Conservation (phyloP, 768 basidiomycete genomes). For the Mycena olivaceomarginata region DNA sequence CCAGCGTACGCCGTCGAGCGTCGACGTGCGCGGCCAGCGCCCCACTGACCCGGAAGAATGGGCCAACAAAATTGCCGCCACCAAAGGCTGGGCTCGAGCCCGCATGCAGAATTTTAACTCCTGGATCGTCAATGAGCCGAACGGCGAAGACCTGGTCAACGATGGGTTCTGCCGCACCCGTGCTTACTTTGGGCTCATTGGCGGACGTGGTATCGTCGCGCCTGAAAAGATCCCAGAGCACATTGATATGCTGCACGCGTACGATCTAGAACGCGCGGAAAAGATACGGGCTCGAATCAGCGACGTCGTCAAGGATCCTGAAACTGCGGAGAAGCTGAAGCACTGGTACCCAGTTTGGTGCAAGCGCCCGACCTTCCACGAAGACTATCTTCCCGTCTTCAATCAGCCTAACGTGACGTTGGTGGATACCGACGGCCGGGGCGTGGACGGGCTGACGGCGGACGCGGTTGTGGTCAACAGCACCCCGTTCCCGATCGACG, state of each 20-base stretch:
- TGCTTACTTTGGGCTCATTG: conserved; percentile 19
- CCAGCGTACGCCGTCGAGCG: conserved; percentile 43
- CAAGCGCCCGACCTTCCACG: conserved; percentile 46
- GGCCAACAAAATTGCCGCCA: conserved; percentile 23
- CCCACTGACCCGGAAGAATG: conserved; percentile 35
- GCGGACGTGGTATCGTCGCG: conserved; percentile 27
- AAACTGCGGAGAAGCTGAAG: conserved; percentile 38
- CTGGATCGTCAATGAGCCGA: conserved; percentile 9
- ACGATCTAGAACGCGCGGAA: conserved; percentile 22
- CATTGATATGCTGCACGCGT: conserved; percentile 22
- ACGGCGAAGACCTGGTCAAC: conserved; percentile 26
- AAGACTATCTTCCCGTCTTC: conserved; percentile 45
- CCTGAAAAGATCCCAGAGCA: conserved; percentile 24
- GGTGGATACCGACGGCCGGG: conserved; percentile 45
- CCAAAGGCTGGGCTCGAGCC: conserved; percentile 37
- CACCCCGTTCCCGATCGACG: conserved; percentile 27
- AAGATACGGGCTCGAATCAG: conserved; percentile 10
- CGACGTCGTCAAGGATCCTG: conserved; percentile 36
- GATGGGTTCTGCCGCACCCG: conserved; percentile 24
- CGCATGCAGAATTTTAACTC: conserved; percentile 37
- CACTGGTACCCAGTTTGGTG: conserved; percentile 46
- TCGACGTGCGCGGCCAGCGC: conserved; percentile 43
- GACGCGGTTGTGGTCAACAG: conserved; percentile 32
- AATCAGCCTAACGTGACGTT: conserved; percentile 42
- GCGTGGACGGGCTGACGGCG: conserved; percentile 24